Evolutionary conservation across 257 asterid species (phyloP).

Genomic region (Nicotiana undulata): DNA sequence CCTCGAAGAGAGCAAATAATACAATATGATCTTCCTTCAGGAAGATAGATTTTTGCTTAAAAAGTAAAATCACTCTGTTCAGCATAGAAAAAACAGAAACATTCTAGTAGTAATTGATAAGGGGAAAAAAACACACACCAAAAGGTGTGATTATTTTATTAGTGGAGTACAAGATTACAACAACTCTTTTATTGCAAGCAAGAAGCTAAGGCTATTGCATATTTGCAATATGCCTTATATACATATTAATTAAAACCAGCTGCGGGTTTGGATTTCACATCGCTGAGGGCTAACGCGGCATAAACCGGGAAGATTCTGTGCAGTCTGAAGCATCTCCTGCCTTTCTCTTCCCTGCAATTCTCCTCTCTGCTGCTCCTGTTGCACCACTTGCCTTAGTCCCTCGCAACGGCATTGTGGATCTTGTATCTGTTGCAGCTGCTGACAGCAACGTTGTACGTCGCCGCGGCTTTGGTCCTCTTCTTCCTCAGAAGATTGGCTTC

Average conservation of each 20-base stretch:
- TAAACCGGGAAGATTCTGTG: conserved; percentile 32
- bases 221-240: neutral
- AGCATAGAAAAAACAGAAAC: too few species aligned
- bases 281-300: conserved; percentile 34
- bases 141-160: neutral
- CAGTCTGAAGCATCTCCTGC: conserved; percentile 43
- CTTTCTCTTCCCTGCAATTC: conserved; percentile 22
- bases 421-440: conserved; percentile 28
- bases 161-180: neutral
- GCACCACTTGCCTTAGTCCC: conserved; percentile 28
- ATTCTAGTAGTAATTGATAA: neutral
- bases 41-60: too few species aligned
- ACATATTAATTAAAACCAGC: neutral
- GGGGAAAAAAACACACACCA: neutral
- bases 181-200: neutral
- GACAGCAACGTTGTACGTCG: conserved; percentile 34
- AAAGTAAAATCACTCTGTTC: too few species aligned
- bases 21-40: too few species aligned
- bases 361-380: conserved; percentile 12
- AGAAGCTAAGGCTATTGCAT: neutral
- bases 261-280: conserved; percentile 15
- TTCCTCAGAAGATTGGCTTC: conserved; percentile 8
- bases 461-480: neutral
- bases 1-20: too few species aligned
- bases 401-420: conserved; percentile 31